phyloP scores from a whole-genome alignment of 495 filamentous ascomycete species.

The Neurospora discreta region DNA sequence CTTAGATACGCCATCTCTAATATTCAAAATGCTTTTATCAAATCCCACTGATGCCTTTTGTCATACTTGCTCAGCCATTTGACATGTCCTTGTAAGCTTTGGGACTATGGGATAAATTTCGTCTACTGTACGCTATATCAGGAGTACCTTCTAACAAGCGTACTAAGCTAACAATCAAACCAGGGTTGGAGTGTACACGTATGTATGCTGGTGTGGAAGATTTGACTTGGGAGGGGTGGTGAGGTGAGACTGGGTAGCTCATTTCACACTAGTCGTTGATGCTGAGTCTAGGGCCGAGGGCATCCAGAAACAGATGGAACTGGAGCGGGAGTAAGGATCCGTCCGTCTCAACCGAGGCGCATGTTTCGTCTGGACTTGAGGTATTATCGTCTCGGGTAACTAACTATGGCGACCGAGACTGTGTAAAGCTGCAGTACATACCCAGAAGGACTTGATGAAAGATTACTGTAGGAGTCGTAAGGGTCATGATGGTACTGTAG shows the following conservation, averaged over 20 bases:
- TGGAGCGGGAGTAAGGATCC: neutral
- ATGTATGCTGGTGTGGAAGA: neutral
- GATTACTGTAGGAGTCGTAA: neutral
- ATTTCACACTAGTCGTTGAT: neutral
- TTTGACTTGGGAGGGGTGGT: neutral
- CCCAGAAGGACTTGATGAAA: neutral
- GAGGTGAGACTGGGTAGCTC: neutral
- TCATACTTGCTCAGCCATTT: too few species aligned
- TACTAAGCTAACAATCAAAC: too few species aligned
- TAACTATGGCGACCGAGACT: neutral
- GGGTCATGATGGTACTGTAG: neutral
- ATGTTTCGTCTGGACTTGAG: neutral
- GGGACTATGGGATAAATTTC: too few species aligned
- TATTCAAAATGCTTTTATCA: too few species aligned
- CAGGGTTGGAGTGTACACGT: too few species aligned
- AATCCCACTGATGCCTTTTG: too few species aligned
- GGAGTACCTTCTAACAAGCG: too few species aligned
- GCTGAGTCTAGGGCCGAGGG: neutral
- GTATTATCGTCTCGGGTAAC: neutral
- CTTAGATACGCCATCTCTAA: too few species aligned
- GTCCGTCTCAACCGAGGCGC: neutral
- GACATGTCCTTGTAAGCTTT: too few species aligned
- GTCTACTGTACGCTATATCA: too few species aligned
- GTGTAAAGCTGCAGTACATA: neutral
- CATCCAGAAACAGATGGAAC: neutral